A percentile compares a stretch with the other conserved stretches of the same genome.
Conservation (phyloP, 257 asterid species). For the Henckelia pumila region DNA sequence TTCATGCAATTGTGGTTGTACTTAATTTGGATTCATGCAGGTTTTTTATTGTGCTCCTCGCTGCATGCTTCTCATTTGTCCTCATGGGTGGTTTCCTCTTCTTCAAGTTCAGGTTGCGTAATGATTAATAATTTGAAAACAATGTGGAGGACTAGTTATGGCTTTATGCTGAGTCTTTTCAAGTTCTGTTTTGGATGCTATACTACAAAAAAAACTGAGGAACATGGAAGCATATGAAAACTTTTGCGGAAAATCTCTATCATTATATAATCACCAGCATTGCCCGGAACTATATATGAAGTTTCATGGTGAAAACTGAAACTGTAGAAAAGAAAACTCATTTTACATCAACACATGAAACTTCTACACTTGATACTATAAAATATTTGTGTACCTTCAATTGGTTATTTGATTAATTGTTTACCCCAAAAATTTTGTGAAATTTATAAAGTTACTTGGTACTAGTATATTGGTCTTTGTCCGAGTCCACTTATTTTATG, state of each 20-base stretch:
- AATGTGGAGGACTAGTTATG: slow-evolving; percentile 5
- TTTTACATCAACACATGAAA: neutral
- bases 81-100: slow-evolving; percentile 91
- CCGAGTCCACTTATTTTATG: neutral
- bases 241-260: too few relatives aligned
- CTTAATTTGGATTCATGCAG: slow-evolving; percentile 44
- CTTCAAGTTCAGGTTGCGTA: slow-evolving; percentile 71
- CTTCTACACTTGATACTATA: neutral
- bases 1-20: slow-evolving; percentile 15
- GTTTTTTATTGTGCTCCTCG: slow-evolving; percentile 79
- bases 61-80: slow-evolving; percentile 77
- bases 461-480: neutral
- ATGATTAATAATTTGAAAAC: slow-evolving; percentile 13
- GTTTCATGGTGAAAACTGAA: neutral
- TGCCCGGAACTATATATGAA: neutral
- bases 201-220: neutral
- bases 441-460: neutral
- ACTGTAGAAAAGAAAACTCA: neutral
- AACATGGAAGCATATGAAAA: neutral
- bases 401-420: neutral
- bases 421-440: neutral
- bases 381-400: neutral
- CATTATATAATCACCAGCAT: too few relatives aligned
- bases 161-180: slow-evolving; percentile 17
- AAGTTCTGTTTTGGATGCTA: slow-evolving; percentile 12